phyloP scores from a whole-genome alignment of 164 flowering plant genomes.

The Vitis riparia region DNA sequence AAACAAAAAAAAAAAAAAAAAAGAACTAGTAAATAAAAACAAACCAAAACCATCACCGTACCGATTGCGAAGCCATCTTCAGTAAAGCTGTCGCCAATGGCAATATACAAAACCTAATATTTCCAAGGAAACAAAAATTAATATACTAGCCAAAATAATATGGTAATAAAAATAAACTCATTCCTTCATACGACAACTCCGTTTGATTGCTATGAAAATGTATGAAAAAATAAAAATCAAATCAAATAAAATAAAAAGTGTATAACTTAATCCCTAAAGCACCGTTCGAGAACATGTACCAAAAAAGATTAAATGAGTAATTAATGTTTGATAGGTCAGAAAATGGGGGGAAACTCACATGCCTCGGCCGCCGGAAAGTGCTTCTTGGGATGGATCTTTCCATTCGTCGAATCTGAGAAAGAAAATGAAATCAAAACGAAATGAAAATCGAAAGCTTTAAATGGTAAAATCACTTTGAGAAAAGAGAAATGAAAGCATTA shows the following conservation, averaged over 20 bases:
- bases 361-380: slow-evolving; percentile 62
- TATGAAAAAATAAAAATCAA: too few relatives aligned
- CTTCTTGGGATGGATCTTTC: slow-evolving; percentile 62
- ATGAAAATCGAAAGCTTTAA: background rate
- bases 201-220: too few relatives aligned
- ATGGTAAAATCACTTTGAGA: background rate
- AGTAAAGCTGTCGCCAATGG: slow-evolving; percentile 41
- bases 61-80: slow-evolving; percentile 36
- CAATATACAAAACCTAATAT: slow-evolving; percentile 45
- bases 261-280: too few relatives aligned
- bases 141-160: background rate
- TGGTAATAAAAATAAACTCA: background rate
- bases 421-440: background rate
- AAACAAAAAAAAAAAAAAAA: background rate
- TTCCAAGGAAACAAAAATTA: background rate
- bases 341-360: slow-evolving; percentile 31
- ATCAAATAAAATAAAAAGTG: too few relatives aligned
- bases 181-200: background rate
- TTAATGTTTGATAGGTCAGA: background rate
- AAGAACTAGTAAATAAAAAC: background rate
- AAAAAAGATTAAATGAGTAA: background rate
- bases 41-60: slow-evolving; percentile 4
- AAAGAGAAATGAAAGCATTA: slow-evolving; percentile 21
- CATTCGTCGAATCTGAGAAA: slow-evolving; percentile 50
- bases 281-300: background rate